phyloP scores from a whole-genome alignment of 164 flowering plant species.

The Litsea cubeba region DNA sequence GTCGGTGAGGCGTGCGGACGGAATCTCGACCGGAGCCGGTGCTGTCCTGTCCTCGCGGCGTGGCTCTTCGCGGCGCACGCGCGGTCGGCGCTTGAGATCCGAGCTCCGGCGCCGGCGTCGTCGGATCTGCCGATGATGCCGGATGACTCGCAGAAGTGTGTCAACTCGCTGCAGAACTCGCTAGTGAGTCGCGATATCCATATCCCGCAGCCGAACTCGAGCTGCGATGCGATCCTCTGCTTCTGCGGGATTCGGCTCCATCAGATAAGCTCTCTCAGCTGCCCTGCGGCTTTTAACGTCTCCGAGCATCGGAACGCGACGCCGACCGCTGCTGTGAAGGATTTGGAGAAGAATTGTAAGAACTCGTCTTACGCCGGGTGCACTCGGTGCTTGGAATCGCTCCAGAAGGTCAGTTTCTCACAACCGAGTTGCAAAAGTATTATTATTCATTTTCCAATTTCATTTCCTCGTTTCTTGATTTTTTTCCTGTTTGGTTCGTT shows the following conservation, averaged over 20 bases:
- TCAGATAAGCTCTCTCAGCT: conserved; percentile 75
- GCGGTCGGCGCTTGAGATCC: conserved; percentile 59
- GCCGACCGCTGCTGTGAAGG: conserved; percentile 77
- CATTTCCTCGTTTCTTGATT: neutral
- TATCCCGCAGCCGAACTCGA: conserved; percentile 77
- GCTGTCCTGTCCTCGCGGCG: conserved; percentile 97
- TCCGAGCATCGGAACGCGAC: conserved; percentile 50
- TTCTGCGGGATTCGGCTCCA: conserved; percentile 97
- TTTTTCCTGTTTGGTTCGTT: neutral
- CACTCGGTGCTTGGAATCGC: conserved; percentile 84
- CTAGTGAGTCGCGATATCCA: conserved; percentile 53
- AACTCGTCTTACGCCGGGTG: conserved; percentile 91
- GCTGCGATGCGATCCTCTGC: conserved; percentile 85
- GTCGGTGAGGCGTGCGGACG: conserved; percentile 74
- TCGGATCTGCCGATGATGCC: conserved; percentile 84
- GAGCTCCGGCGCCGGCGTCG: conserved; percentile 39
- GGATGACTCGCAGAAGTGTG: conserved; percentile 96
- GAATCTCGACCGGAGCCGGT: conserved; percentile 88
- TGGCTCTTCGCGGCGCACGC: conserved; percentile 99
- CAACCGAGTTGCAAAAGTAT: no score
- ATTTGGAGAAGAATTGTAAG: conserved; percentile 69
- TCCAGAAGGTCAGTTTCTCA: conserved; percentile 62
- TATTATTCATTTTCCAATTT: neutral
- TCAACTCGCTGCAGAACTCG: conserved; percentile 73
- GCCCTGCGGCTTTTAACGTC: conserved; percentile 87